Conservation (phyloP, 371 early-diverging fungal genomes). For the Chytridium lagenaria region DNA sequence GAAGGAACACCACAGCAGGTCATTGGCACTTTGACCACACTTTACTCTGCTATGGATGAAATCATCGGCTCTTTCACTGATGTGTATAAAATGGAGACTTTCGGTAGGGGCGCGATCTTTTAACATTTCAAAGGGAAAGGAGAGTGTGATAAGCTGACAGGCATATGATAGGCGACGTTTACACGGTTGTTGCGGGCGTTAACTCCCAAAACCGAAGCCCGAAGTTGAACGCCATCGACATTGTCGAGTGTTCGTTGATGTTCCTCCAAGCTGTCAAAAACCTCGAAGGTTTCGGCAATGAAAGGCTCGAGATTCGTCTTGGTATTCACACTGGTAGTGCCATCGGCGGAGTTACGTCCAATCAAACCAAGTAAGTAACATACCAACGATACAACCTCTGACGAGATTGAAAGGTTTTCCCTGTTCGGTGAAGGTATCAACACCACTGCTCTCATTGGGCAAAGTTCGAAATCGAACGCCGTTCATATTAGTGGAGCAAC, state of each 20-base stretch:
- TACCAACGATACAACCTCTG: neutral
- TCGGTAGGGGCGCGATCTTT: too few species aligned
- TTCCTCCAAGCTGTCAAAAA: slow-evolving; percentile 40
- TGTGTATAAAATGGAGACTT: slow-evolving; percentile 52
- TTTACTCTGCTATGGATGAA: slow-evolving; percentile 52
- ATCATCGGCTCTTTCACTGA: slow-evolving; percentile 46
- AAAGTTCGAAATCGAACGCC: slow-evolving; percentile 41
- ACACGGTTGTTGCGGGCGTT: too few species aligned
- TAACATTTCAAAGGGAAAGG: too few species aligned
- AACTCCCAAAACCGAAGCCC: slow-evolving; percentile 24
- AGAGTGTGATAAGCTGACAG: too few species aligned
- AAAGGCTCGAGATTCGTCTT: slow-evolving; percentile 46
- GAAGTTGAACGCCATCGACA: slow-evolving; percentile 39
- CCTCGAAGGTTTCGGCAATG: slow-evolving; percentile 44
- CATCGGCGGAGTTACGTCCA: slow-evolving; percentile 51
- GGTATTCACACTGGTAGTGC: slow-evolving; percentile 52
- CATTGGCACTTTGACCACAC: slow-evolving; percentile 48
- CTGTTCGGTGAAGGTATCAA: slow-evolving; percentile 46
- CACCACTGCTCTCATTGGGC: slow-evolving; percentile 44
- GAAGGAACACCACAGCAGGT: slow-evolving; percentile 42
- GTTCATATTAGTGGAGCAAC: slow-evolving; percentile 45
- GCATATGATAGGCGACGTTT: too few species aligned
- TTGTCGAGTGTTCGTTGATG: slow-evolving; percentile 42
- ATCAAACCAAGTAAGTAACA: slow-evolving; percentile 38
- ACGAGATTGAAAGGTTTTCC: slow-evolving; percentile 28